Evolutionary conservation across 164 flowering plant genomes (phyloP).

Genomic region (Chimonanthus praecox): DNA sequence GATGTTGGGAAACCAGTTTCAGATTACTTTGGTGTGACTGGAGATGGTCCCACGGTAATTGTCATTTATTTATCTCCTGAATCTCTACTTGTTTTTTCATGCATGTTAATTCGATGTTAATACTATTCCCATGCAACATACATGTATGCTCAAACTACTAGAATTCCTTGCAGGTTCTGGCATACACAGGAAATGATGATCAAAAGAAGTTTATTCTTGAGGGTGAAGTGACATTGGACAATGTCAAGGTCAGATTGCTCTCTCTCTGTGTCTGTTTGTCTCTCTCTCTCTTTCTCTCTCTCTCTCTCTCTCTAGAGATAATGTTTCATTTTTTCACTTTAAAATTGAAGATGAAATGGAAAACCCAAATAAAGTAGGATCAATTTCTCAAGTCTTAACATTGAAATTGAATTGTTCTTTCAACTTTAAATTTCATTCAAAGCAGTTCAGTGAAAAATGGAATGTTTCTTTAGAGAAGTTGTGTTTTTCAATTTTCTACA

Average conservation of each 20-base stretch:
- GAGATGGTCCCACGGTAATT: constrained; percentile 58
- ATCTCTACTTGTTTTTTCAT: constrained; percentile 1
- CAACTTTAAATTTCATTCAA: background rate
- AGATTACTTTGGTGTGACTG: constrained; percentile 80
- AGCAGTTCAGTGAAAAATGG: background rate
- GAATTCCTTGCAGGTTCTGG: constrained; percentile 51
- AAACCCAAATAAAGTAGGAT: background rate
- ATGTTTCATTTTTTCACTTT: background rate
- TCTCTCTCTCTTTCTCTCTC: no score
- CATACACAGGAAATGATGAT: constrained; percentile 72
- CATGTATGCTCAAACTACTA: background rate
- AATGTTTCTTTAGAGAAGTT: background rate
- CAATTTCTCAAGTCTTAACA: background rate
- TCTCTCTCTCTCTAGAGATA: no score
- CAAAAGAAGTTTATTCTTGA: constrained; percentile 53
- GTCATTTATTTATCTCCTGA: background rate
- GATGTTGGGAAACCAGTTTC: constrained; percentile 86
- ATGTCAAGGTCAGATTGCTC: constrained; percentile 50
- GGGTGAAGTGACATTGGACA: constrained; percentile 58
- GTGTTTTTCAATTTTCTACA: no score
- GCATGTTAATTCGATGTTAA: background rate
- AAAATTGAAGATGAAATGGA: background rate
- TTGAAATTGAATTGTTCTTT: background rate
- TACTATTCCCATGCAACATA: background rate
- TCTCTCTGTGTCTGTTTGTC: background rate